Evolutionary conservation across 257 asterid species (phyloP).

Genomic region (Solanum boliviense): DNA sequence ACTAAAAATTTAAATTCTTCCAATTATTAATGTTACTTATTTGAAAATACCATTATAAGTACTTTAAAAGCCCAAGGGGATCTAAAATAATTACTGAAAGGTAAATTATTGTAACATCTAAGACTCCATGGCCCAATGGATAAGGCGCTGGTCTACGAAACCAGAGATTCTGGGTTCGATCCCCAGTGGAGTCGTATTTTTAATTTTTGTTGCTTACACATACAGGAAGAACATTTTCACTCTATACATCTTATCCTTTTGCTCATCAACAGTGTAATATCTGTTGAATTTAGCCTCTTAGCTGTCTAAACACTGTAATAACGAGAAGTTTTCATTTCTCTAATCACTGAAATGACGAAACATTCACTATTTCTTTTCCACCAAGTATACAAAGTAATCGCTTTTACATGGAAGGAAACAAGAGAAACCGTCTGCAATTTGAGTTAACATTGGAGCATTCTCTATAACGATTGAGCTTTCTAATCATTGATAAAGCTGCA

Average conservation of each 20-base stretch:
- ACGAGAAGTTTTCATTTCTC: background rate
- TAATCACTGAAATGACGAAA: background rate
- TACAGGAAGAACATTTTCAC: background rate
- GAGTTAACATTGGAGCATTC: background rate
- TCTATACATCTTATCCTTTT: background rate
- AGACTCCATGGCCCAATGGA: slow-evolving; percentile 66
- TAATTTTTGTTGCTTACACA: no score
- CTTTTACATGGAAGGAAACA: background rate
- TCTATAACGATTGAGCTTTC: background rate
- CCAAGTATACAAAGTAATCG: background rate
- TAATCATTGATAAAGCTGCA: background rate
- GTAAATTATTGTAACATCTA: background rate
- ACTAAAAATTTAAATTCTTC: no score
- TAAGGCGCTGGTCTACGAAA: slow-evolving; percentile 99
- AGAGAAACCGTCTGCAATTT: background rate
- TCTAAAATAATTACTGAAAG: no score
- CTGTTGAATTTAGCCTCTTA: background rate
- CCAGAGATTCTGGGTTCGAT: slow-evolving; percentile 99
- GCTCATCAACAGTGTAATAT: background rate
- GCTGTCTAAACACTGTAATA: background rate
- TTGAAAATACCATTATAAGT: no score
- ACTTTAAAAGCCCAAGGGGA: no score
- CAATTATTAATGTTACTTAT: no score
- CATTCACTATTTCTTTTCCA: background rate
- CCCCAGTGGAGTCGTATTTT: slow-evolving; percentile 37